These are phyloP conservation scores for Isabelozyma heimii DNA, from an alignment of 805 yeast species.

Conservation along the genomic window DNA sequence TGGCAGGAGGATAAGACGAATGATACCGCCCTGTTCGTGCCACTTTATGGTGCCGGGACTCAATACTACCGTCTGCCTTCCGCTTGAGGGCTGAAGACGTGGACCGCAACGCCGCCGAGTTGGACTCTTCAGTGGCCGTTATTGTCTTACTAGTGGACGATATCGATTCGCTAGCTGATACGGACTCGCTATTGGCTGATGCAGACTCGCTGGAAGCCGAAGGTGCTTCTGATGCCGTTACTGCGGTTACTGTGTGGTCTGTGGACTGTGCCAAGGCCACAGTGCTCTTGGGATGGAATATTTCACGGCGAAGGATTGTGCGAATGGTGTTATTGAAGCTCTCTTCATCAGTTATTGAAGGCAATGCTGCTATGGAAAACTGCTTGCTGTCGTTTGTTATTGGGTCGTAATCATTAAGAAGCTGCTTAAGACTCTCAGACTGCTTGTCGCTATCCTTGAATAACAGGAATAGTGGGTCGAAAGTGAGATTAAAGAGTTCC, in stretches of 20 bases:
- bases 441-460: background rate
- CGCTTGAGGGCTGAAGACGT: background rate
- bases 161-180: no score
- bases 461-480: conserved; percentile 14
- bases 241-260: background rate
- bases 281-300: conserved; percentile 1
- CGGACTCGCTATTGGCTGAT: background rate
- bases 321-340: conserved; percentile 1
- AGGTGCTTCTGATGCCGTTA: background rate
- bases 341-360: conserved; percentile 1
- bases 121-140: background rate
- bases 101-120: background rate
- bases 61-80: background rate
- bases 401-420: conserved; percentile 7
- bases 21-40: background rate
- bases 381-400: conserved; percentile 15
- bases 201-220: background rate
- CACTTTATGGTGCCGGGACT: background rate
- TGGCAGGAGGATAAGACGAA: background rate
- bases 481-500: conserved; percentile 13
- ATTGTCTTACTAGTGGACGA: background rate
- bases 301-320: background rate
- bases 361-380: conserved; percentile 8
- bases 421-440: background rate
- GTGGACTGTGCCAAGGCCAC: background rate